Conservation (phyloP, 768 basidiomycete species). For the Suillus weaverae region DNA sequence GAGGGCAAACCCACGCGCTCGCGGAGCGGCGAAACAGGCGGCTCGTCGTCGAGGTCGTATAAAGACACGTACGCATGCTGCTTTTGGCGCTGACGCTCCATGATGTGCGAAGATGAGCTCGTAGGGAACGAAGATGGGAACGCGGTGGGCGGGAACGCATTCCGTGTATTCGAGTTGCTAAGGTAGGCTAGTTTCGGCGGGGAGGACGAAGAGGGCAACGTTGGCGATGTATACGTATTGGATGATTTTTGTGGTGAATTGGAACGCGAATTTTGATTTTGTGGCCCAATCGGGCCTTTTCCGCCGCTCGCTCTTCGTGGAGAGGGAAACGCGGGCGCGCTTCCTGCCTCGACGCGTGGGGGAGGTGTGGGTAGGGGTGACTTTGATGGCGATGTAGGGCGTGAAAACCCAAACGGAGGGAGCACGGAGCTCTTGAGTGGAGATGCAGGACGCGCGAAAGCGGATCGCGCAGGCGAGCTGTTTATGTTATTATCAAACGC, state of each 20-base stretch:
- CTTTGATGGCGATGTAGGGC: constrained; percentile 8
- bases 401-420: constrained; percentile 5
- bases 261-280: not conserved
- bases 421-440: not conserved
- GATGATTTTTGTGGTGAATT: constrained; percentile 1
- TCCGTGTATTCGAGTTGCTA: not conserved
- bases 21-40: constrained; percentile 31
- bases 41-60: constrained; percentile 32
- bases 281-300: not conserved
- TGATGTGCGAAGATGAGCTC: constrained; percentile 1
- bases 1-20: constrained; percentile 6
- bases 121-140: constrained; percentile 1
- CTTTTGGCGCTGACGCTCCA: constrained; percentile 7
- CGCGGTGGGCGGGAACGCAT: constrained; percentile 2
- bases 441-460: constrained; percentile 3
- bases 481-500: not conserved
- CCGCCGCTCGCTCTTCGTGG: not conserved
- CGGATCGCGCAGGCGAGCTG: not conserved
- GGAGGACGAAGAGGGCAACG: constrained; percentile 20
- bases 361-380: constrained; percentile 2
- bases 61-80: constrained; percentile 1
- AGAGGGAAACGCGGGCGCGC: not conserved
- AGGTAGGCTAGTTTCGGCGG: constrained; percentile 7
- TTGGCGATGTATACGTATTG: constrained; percentile 13
- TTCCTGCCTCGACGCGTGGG: not conserved